Base-by-base conservation (phyloP, 257 asterid genomes). In the Perilla frutescens region DNA sequence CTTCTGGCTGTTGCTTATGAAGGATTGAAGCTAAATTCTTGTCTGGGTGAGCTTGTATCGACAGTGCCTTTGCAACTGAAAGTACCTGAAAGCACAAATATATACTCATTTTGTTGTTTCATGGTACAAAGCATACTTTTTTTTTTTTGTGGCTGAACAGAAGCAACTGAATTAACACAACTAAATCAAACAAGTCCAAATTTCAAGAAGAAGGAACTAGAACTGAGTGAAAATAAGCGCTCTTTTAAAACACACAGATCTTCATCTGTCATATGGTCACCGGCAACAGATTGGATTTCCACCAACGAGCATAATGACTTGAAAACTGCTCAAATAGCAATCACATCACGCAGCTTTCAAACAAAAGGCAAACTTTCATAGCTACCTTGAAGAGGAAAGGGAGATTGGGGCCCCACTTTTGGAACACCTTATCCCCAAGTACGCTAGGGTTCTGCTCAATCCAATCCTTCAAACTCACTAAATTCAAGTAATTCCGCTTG, bases 21-120 rank as follows among this genome's bases (percentile, higher is more conserved):
- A 92, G 86, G 37, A 76, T 58, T 57, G 68, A 81, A 11, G 99
- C 99, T 81, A 95, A 75, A 56, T 77, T 84, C 84, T 87, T 95
- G 84, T 92, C 94, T 0, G 98, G 99, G 87, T 95, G 99, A 70
- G 98, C 97, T 80, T 95, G 99, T 68, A 92, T 87, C 1, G 99
- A 92, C 82, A 95, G 81, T 8, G 93, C 97, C 75, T 92, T 95
- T 13, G 82, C 96, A 79, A 92, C 91, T 15, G 98, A 92, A 67
- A 95, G 96, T 41, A 89, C 96, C 99, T 92, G 76, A 14, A 43
- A 84, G 37, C 62, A 50, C 11, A 68, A 29, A 44, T 44, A 47
- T 34, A 49, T 29, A 67, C 7, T 44, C 71, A 14, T 41, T 39
- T 40, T 32, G 7, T 13, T 32, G 60, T 13, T n/a, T 37, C 39